These are phyloP conservation scores for Acanthamoeba sp. DNA, from an alignment of 208 protist genomes.

Conservation along the genomic window DNA sequence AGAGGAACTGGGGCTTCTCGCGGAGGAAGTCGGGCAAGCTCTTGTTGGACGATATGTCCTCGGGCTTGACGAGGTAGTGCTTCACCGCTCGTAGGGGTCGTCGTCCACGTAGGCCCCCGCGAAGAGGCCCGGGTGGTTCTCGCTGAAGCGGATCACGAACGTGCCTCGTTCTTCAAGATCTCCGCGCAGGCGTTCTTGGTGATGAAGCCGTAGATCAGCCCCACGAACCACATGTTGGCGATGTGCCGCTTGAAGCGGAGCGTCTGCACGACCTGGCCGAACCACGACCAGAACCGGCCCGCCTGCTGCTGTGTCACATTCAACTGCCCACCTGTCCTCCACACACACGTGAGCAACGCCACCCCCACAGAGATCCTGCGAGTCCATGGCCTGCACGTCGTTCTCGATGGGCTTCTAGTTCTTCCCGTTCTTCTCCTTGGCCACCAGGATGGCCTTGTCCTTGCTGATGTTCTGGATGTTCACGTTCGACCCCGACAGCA, in stretches of 20 bases:
- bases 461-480: constrained; percentile 49
- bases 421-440: constrained; percentile 61
- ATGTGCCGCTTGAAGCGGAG: constrained; percentile 85
- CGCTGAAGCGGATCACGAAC: constrained; percentile 82
- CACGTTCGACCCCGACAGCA: constrained; percentile 17
- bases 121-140: constrained; percentile 80
- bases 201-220: constrained; percentile 83
- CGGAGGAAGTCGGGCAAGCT: no score
- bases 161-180: constrained; percentile 70
- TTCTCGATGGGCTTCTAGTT: constrained; percentile 72
- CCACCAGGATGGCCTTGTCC: constrained; percentile 16
- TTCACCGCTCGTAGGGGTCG: constrained; percentile 80
- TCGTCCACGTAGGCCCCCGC: constrained; percentile 81
- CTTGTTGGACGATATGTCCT: no score
- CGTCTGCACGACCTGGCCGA: constrained; percentile 80
- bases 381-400: constrained; percentile 47
- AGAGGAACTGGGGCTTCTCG: constrained; percentile 80
- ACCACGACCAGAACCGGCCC: constrained; percentile 79
- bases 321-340: constrained; percentile 29
- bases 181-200: constrained; percentile 80
- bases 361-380: background rate
- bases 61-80: no score
- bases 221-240: constrained; percentile 77
- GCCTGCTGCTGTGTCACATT: constrained; percentile 65
- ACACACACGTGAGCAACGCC: background rate